phyloP scores from a whole-genome alignment of 805 yeast species.

The Teunomyces atbi region DNA sequence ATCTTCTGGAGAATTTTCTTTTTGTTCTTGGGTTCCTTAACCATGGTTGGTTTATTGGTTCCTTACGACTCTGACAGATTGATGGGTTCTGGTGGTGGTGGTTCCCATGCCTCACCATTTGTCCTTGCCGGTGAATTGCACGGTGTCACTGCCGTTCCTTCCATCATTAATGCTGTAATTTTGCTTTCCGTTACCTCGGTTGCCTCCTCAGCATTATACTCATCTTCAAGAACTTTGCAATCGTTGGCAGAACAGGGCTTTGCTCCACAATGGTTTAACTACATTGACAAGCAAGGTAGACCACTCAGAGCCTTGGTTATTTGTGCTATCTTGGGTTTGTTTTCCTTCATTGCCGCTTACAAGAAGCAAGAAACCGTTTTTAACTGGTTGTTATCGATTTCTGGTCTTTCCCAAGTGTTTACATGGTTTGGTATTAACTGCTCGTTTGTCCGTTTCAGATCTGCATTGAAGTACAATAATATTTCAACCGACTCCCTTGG shows the following conservation, averaged over 20 bases:
- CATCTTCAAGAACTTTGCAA: slow-evolving; percentile 42
- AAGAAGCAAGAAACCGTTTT: slow-evolving; percentile 38
- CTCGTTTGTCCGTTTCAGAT: slow-evolving; percentile 41
- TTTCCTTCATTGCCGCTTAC: slow-evolving; percentile 43
- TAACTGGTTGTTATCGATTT: slow-evolving; percentile 41
- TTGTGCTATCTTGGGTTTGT: slow-evolving; percentile 34
- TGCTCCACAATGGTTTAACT: slow-evolving; percentile 40
- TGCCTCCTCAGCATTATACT: slow-evolving; percentile 42
- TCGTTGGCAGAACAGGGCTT: slow-evolving; percentile 43
- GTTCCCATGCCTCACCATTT: slow-evolving; percentile 40
- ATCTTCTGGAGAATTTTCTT: slow-evolving; percentile 37
- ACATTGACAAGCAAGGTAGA: slow-evolving; percentile 41
- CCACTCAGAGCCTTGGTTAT: slow-evolving; percentile 38
- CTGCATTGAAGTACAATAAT: slow-evolving; percentile 32
- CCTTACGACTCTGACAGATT: slow-evolving; percentile 23
- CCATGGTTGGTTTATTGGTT: slow-evolving; percentile 30
- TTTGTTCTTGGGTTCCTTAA: slow-evolving; percentile 40
- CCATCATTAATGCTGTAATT: slow-evolving; percentile 42
- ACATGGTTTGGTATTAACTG: slow-evolving; percentile 43
- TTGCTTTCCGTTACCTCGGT: slow-evolving; percentile 42
- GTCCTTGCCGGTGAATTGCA: slow-evolving; percentile 43
- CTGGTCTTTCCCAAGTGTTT: slow-evolving; percentile 42
- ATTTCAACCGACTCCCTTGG: slow-evolving; percentile 30
- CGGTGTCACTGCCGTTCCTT: slow-evolving; percentile 38
- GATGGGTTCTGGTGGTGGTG: slow-evolving; percentile 27